Percentiles rank a stretch among this genome's conserved stretches.
Evolutionary conservation across 495 filamentous ascomycete species (phyloP).

Genomic region (Rusavskia elegans): DNA sequence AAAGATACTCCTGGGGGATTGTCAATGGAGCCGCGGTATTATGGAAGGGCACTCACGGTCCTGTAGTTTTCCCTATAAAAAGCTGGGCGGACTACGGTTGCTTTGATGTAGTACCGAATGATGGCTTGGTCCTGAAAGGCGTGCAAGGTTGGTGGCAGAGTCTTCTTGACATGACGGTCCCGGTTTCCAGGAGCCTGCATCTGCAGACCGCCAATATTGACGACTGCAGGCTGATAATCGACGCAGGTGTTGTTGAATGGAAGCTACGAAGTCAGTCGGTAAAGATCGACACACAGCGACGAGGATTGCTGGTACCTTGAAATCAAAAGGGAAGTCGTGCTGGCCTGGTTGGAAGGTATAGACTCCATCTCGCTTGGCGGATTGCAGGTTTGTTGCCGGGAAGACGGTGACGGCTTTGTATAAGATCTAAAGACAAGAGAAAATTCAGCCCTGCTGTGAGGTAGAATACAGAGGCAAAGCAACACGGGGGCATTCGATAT

Average conservation of each 20-base stretch:
- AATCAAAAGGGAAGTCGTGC: slow-evolving; percentile 79
- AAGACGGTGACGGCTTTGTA: slow-evolving; percentile 52
- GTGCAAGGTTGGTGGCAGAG: slow-evolving; percentile 72
- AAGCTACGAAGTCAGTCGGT: slow-evolving; percentile 25
- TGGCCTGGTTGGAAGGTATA: slow-evolving; percentile 58
- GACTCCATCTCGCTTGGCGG: slow-evolving; percentile 25
- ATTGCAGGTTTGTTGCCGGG: slow-evolving; percentile 37
- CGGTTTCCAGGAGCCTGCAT: slow-evolving; percentile 41
- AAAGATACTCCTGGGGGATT: slow-evolving; percentile 28
- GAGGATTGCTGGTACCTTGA: slow-evolving; percentile 41
- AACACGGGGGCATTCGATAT: too few species aligned
- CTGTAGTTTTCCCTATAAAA: slow-evolving; percentile 80
- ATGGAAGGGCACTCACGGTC: slow-evolving; percentile 25
- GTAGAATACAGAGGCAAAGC: too few species aligned
- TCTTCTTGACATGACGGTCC: slow-evolving; percentile 60
- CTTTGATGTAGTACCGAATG: slow-evolving; percentile 87
- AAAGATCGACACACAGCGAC: background rate
- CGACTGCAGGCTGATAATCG: slow-evolving; percentile 39
- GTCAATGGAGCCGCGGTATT: background rate
- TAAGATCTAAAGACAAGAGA: slow-evolving; percentile 32
- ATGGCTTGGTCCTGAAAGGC: slow-evolving; percentile 72
- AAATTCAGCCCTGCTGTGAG: background rate
- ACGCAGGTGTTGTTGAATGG: slow-evolving; percentile 85
- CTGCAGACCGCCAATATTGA: slow-evolving; percentile 38
- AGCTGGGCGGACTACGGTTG: slow-evolving; percentile 65